Evolutionary conservation across 2,329 filamentous ascomycete species (phyloP), one percentile per base, ranked within the genome.

Genomic region (Teratosphaeria nubilosa): DNA sequence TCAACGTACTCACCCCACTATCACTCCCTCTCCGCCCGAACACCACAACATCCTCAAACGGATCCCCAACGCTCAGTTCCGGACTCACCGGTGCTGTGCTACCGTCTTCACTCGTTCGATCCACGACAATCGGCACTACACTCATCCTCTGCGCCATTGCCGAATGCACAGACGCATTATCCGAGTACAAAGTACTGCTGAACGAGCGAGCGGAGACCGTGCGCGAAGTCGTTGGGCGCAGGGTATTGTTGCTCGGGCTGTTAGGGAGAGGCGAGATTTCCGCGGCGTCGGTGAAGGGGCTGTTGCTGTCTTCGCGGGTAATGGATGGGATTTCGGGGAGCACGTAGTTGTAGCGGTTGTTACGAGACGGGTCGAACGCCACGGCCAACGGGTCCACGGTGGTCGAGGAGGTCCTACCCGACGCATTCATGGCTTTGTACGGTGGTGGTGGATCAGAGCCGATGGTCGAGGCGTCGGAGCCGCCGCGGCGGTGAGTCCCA

Each of bases 241-340:
- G 20, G 22, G n/a, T 24, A 13, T 30, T 53, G 25, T 22, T 22
- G 41, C n/a, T 22, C 0, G 9, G 5, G n/a, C 41, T 48, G 5
- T 16, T 16, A 22, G 41, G 20, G 41, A 16, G 34, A 13, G 34
- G 34, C 11, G 34, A 16, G 11, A 37, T 4, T 4, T 1, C 41
- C 10, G 41, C 41, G n/a, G 41, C 41, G 41, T 48, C 41, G n/a
- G 41, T 48, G 41, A 48, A 48, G n/a, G 41, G 41, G 45, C 7
- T 9, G 52, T n/a, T 14, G 22, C 5, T 37, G 22, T 63, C 54
- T 16, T 65, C 65, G 20, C 64, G 54, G 41, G 60, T 59, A 56
- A 66, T 37, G 59, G 63, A 55, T 7, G 57, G 59, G 22, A 63
- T 55, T 1, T 55, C 50, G 32, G 60, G 51, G 9, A 59, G 25